Base-by-base conservation (phyloP, 805 yeast genomes). In the Lipomyces spencermartinsiae region DNA sequence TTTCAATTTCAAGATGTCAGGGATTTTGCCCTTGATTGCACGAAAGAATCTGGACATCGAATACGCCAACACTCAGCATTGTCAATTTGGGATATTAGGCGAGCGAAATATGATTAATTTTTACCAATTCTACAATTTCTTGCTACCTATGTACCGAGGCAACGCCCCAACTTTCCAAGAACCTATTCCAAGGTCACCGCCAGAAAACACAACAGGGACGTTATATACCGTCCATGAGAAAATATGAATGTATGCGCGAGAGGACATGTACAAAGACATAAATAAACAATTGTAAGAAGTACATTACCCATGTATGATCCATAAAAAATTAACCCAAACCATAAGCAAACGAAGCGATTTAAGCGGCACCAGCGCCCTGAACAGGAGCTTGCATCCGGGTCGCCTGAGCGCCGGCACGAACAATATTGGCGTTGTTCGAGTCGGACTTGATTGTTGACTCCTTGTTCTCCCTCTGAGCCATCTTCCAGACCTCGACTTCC, bases 401-500 rank as follows among this genome's bases (percentile, higher is more conserved):
- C 16, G 86, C 88, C 77, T 87, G 91, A 66, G 83, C 84, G 29
- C 89, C 89, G 54, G 88, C 87, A 61, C 91, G 80, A 10, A 85
- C 86, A 67, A 87, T 87, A 59, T 80, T 78, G 70, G 83, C 82
- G 9, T 90, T 89, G 64, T 82, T 83, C 22, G 86, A 78, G 73
- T 86, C 88, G 59, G 79, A 81, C 63, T 84, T 85, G 53, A 86
- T 76, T 6, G 87, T 87, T 43, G 85, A 87, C 75, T 79, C 88
- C 82, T 85, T 89, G 83, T 85, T 90, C 83, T 82, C 90, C 68
- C 75, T 82, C 82, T 82, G 88, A 33, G 74, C 70, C 65, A 53
- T 51, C 78, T 87, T 87, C 96, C 97, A 91, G 31, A 91, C 91
- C 73, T 90, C 89, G 69, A 87, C 90, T 73, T 92, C 94, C 70